phyloP scores from a whole-genome alignment of 75 land plant species.

The Azolla pinnata region DNA sequence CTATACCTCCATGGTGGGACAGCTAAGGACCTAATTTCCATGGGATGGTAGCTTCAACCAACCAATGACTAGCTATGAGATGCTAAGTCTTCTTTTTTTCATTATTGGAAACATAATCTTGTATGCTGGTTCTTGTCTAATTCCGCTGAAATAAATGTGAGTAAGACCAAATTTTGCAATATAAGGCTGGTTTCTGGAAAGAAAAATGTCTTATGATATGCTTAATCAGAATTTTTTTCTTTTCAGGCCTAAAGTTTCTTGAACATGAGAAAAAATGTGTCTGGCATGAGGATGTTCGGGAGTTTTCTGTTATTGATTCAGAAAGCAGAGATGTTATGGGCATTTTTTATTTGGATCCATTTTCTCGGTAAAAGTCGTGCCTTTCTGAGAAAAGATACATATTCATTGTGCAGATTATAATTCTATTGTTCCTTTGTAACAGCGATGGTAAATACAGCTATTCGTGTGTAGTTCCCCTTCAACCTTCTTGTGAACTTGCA shows the following conservation, averaged over 20 bases:
- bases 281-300: conserved; percentile 71
- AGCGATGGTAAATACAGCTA: conserved; percentile 89
- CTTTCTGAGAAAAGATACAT: background rate
- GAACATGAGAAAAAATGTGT: conserved; percentile 47
- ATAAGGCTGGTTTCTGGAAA: too few relatives aligned
- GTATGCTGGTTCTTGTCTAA: too few relatives aligned
- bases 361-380: conserved; percentile 39
- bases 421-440: background rate
- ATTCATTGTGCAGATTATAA: background rate
- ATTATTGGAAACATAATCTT: too few relatives aligned
- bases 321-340: conserved; percentile 58
- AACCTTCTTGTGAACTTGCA: conserved; percentile 39
- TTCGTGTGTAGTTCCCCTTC: conserved; percentile 79
- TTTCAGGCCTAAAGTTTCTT: conserved; percentile 69
- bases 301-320: conserved; percentile 53
- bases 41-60: too few relatives aligned
- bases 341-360: conserved; percentile 70
- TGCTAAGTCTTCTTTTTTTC: too few relatives aligned
- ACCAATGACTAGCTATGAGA: too few relatives aligned
- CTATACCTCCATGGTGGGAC: too few relatives aligned
- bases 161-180: too few relatives aligned
- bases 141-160: too few relatives aligned
- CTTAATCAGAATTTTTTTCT: background rate
- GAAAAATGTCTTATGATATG: too few relatives aligned
- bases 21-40: too few relatives aligned